These are phyloP conservation scores for Termitomyces sp. DNA, from an alignment of 768 basidiomycete genomes.

Conservation along the genomic window DNA sequence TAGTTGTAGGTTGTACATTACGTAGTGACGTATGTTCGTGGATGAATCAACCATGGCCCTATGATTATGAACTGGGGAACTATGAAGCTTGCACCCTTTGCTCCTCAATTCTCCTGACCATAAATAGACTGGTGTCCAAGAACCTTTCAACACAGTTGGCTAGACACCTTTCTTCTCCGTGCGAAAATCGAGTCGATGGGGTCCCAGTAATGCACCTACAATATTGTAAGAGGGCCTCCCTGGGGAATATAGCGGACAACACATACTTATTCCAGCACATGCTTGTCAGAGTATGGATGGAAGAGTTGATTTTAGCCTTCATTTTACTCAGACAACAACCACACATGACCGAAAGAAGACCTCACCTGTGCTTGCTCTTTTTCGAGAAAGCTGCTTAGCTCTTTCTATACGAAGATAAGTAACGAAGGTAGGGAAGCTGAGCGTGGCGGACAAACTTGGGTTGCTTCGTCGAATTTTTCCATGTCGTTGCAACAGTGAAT, in stretches of 20 bases:
- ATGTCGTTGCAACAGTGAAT: constrained; percentile 19
- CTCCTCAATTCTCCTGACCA: constrained; percentile 67
- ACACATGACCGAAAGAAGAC: constrained; percentile 9
- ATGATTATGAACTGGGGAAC: constrained; percentile 9
- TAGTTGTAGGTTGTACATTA: constrained; percentile 8
- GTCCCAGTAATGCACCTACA: constrained; percentile 76
- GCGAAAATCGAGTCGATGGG: constrained; percentile 74
- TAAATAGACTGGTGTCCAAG: constrained; percentile 79
- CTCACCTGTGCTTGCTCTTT: constrained; percentile 77
- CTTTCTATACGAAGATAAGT: constrained; percentile 54
- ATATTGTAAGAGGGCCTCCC: constrained; percentile 1
- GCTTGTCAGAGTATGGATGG: constrained; percentile 75
- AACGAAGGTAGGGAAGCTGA: neutral
- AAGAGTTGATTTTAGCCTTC: constrained; percentile 53
- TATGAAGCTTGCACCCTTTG: constrained; percentile 28
- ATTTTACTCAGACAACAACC: constrained; percentile 5
- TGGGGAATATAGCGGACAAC: neutral
- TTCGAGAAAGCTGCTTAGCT: constrained; percentile 76
- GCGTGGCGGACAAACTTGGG: constrained; percentile 47
- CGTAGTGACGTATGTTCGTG: neutral
- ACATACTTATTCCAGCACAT: constrained; percentile 93
- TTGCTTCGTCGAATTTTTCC: constrained; percentile 73
- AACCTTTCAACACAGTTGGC: constrained; percentile 91
- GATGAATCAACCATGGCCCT: neutral
- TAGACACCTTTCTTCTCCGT: constrained; percentile 78